Percentiles rank a stretch among this genome's conserved stretches.
Conservation (phyloP, 192 early-diverging fungal species). For the Linnemannia zychae region DNA sequence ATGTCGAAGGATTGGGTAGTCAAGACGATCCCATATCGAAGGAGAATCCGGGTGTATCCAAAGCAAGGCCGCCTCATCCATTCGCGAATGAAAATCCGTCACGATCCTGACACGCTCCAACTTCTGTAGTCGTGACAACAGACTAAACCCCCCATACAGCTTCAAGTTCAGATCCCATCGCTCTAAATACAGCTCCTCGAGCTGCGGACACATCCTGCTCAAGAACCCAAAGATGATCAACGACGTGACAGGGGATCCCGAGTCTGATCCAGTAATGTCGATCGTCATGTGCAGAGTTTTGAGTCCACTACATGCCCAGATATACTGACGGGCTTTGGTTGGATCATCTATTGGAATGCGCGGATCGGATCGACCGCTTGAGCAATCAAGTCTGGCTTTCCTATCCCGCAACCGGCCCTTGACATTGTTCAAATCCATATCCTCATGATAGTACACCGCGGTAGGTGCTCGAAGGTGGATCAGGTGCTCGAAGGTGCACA, state of each 20-base stretch:
- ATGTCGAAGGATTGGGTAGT: background rate
- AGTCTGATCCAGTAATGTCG: too few relatives aligned
- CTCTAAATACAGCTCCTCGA: background rate
- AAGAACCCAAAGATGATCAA: background rate
- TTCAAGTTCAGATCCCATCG: background rate
- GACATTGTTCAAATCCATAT: too few relatives aligned
- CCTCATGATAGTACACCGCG: too few relatives aligned
- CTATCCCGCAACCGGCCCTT: too few relatives aligned
- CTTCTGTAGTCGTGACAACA: background rate
- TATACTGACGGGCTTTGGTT: background rate
- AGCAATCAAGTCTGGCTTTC: too few relatives aligned
- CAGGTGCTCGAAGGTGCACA: too few relatives aligned
- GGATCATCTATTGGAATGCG: too few relatives aligned
- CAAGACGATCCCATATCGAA: background rate
- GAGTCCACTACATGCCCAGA: background rate
- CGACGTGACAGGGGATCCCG: background rate
- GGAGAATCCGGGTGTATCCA: background rate
- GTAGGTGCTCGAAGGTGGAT: too few relatives aligned
- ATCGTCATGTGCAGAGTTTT: background rate
- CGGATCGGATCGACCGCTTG: too few relatives aligned
- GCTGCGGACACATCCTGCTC: background rate
- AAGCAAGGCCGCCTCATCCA: background rate
- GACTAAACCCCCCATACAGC: background rate
- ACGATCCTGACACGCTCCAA: background rate
- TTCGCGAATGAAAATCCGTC: background rate